Base-by-base conservation (phyloP, 371 early-diverging fungal species). In the Rhizopus stolonifer region DNA sequence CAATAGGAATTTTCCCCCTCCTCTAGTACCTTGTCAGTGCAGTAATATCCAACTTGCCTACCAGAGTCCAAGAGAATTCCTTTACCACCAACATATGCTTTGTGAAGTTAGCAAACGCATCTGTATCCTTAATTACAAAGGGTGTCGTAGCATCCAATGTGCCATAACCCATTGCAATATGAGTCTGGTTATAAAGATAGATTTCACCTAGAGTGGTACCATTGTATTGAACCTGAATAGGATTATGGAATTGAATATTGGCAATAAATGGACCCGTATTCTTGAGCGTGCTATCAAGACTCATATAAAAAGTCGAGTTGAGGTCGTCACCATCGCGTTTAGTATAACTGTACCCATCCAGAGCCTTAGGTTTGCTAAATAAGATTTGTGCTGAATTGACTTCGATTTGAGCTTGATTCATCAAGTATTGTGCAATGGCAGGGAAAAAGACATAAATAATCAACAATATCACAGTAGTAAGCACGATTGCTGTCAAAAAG, bases 231-330 rank as follows among this genome's bases (percentile, higher is more conserved):
- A 82, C 74, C 3, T 72, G 31, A 34, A 80, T 72, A 6, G 77
- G 80, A 32, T 73, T 69, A 7, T 74, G 65, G 62, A 82, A 82
- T 33, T 54, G 58, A 22, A 80, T 70, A 13, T 62, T 64, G n/a
- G 82, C 82, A 6, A 69, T 43, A 59, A 77, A 77, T 4, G 82
- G 79, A 34, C 82, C 82, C 14, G 82, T 82, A 52, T 82, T 69
- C 19, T 40, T 53, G 34, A 82, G 60, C 1, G 36, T 33, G 26
- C 70, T 73, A 17, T 69, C 44, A 71, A 82, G 70, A 24, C 46
- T 32, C 76, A 79, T 72, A 34, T 44, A 54, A 43, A 79, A 60
- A 32, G 70, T 64, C 13, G 46, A 34, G 52, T 76, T 72, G 22
- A 47, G 46, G 39, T 61, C 59, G 22, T 40, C 50, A 19, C 18